These are phyloP conservation scores for Pseudonitzschia multiseries DNA, from an alignment of 108 stramenopile genomes.

Conservation along the genomic window DNA sequence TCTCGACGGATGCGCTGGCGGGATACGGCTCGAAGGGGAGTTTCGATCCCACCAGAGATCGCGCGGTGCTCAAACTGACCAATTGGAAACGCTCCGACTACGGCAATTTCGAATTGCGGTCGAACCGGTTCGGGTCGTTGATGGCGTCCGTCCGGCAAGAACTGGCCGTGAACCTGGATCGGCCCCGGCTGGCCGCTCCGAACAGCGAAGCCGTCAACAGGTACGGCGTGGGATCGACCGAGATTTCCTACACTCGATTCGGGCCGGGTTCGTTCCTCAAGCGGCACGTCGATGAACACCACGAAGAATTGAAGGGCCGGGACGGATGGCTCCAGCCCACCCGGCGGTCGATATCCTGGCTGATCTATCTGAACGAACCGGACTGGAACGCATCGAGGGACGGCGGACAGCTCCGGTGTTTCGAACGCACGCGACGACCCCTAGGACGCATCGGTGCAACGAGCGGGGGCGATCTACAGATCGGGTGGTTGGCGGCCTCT, in stretches of 20 bases:
- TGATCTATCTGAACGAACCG: conserved; percentile 56
- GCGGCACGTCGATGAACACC: conserved; percentile 57
- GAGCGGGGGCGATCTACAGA: conserved; percentile 58
- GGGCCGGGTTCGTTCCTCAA: conserved; percentile 61
- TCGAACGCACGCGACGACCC: conserved; percentile 34
- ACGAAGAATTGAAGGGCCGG: conserved; percentile 60
- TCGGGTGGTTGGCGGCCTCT: conserved; percentile 57
- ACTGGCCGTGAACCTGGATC: conserved; percentile 44
- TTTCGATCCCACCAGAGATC: conserved; percentile 64
- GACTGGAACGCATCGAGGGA: conserved; percentile 43
- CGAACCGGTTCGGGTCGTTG: conserved; percentile 27
- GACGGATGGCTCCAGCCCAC: conserved; percentile 51
- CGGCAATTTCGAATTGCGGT: conserved; percentile 36
- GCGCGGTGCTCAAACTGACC: conserved; percentile 48
- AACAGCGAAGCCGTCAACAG: conserved; percentile 10
- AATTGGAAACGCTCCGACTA: conserved; percentile 36
- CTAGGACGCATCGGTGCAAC: conserved; percentile 23
- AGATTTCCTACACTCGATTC: conserved; percentile 65
- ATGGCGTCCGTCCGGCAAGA: conserved; percentile 46
- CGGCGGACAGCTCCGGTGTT: conserved; percentile 47
- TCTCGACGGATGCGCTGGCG: conserved; percentile 57
- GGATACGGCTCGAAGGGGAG: conserved; percentile 46
- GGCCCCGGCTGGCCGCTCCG: conserved; percentile 36
- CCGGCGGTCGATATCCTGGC: conserved; percentile 51
- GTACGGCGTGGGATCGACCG: conserved; percentile 49